Evolutionary conservation across 768 basidiomycete species (phyloP).

Genomic region (Leucosporidium yakuticum): DNA sequence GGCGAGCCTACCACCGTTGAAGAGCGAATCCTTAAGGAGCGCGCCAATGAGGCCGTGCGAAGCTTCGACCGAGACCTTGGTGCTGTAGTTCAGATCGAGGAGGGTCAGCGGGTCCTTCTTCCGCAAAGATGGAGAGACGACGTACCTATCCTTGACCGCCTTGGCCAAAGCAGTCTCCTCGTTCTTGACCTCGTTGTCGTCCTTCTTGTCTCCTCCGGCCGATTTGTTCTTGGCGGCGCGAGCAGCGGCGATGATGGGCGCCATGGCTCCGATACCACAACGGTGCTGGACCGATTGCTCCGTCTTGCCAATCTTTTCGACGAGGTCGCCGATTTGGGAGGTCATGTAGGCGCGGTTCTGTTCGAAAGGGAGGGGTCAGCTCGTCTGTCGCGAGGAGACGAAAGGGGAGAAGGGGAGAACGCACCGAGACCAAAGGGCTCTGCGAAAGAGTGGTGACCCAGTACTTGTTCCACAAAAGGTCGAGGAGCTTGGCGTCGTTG

Average conservation of each 20-base stretch:
- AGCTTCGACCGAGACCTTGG: constrained; percentile 80
- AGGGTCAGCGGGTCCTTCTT: not conserved
- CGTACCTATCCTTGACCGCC: constrained; percentile 83
- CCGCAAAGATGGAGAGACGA: constrained; percentile 5
- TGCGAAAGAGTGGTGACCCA: constrained; percentile 97
- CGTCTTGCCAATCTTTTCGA: constrained; percentile 63
- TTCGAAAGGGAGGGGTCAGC: not conserved
- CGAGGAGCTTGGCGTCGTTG: constrained; percentile 78
- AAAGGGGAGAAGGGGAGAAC: constrained; percentile 34
- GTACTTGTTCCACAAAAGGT: constrained; percentile 96
- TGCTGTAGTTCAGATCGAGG: constrained; percentile 49
- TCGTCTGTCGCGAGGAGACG: not conserved
- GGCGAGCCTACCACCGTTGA: constrained; percentile 45
- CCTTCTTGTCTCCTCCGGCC: constrained; percentile 31
- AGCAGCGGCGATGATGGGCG: constrained; percentile 44
- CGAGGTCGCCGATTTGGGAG: constrained; percentile 79
- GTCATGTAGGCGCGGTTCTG: constrained; percentile 94
- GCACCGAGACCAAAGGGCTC: constrained; percentile 82
- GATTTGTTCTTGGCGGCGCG: constrained; percentile 52
- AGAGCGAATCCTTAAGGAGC: constrained; percentile 85
- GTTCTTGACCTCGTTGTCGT: constrained; percentile 45
- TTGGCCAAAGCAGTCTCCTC: constrained; percentile 78
- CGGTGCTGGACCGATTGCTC: constrained; percentile 34
- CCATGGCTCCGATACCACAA: constrained; percentile 49
- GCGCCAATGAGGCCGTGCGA: constrained; percentile 92